These are phyloP conservation scores for Micractinium conductrix DNA, from an alignment of 139 green algal genomes.

Conservation along the genomic window DNA sequence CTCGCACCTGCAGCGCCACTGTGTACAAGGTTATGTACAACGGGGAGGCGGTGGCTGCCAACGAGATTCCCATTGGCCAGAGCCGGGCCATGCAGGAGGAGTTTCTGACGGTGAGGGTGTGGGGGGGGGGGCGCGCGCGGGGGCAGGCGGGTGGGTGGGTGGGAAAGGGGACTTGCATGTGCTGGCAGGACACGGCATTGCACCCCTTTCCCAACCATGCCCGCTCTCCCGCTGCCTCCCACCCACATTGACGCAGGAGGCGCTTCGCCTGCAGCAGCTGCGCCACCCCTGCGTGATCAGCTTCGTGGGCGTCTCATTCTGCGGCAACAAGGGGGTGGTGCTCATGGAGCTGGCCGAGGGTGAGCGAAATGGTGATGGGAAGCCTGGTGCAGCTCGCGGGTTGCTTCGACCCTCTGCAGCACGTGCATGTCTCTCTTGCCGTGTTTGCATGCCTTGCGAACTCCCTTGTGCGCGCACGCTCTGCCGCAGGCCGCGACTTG, in stretches of 20 bases:
- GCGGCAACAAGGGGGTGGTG: background rate
- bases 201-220: background rate
- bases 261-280: background rate
- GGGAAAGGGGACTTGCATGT: too few relatives aligned
- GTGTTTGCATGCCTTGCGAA: too few relatives aligned
- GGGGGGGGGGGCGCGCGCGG: too few relatives aligned
- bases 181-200: too few relatives aligned
- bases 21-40: conserved; percentile 5
- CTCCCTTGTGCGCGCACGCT: too few relatives aligned
- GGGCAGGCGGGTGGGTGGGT: too few relatives aligned
- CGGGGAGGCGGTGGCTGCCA: conserved; percentile 3
- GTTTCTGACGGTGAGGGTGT: background rate
- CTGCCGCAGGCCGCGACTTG: conserved; percentile 3
- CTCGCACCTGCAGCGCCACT: background rate
- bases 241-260: background rate
- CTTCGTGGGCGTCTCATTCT: background rate
- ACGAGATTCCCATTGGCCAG: conserved; percentile 1
- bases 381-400: too few relatives aligned
- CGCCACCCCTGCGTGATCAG: background rate
- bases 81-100: background rate
- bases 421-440: too few relatives aligned
- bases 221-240: background rate
- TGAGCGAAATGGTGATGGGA: background rate
- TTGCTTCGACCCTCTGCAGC: too few relatives aligned
- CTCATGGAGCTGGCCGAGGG: background rate